A percentile compares a stretch with the other conserved stretches of the same genome.
Conservation (phyloP, 1,284 basidiomycete genomes). For the Moniliella sp. region DNA sequence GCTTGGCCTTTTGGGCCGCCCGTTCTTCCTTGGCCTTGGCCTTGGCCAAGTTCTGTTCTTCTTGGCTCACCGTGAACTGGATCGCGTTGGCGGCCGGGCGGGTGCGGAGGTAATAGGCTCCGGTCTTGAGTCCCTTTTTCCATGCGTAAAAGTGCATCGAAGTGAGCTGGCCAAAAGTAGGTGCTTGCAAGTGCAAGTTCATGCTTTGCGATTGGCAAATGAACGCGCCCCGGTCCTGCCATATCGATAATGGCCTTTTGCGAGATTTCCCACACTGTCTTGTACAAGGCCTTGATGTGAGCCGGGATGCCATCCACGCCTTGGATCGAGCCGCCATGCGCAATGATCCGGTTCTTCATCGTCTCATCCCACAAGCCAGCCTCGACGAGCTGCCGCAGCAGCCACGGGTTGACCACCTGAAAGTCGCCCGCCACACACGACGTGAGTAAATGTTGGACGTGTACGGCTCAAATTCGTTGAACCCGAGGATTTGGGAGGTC, state of each 20-base stretch:
- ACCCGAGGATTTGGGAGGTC: constrained; percentile 90
- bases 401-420: constrained; percentile 96
- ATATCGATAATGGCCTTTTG: constrained; percentile 97
- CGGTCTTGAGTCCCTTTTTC: constrained; percentile 98
- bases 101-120: constrained; percentile 61
- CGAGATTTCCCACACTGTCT: constrained; percentile 95
- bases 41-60: constrained; percentile 51
- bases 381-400: constrained; percentile 85
- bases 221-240: constrained; percentile 90
- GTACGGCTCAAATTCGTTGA: constrained; percentile 94
- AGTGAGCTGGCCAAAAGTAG: constrained; percentile 64
- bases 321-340: constrained; percentile 75
- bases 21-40: constrained; percentile 35
- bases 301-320: constrained; percentile 32
- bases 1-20: neutral
- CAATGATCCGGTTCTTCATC: constrained; percentile 99
- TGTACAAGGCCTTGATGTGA: constrained; percentile 60
- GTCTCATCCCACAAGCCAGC: constrained; percentile 86
- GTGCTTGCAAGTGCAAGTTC: constrained; percentile 78
- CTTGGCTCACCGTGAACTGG: constrained; percentile 77
- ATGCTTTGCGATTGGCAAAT: constrained; percentile 68
- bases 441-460: constrained; percentile 96
- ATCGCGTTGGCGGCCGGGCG: constrained; percentile 82
- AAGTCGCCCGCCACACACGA: constrained; percentile 95
- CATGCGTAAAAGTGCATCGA: constrained; percentile 99